Evolutionary conservation across 148 eudicot species (phyloP).

Genomic region (Hydrangea macrophylla): DNA sequence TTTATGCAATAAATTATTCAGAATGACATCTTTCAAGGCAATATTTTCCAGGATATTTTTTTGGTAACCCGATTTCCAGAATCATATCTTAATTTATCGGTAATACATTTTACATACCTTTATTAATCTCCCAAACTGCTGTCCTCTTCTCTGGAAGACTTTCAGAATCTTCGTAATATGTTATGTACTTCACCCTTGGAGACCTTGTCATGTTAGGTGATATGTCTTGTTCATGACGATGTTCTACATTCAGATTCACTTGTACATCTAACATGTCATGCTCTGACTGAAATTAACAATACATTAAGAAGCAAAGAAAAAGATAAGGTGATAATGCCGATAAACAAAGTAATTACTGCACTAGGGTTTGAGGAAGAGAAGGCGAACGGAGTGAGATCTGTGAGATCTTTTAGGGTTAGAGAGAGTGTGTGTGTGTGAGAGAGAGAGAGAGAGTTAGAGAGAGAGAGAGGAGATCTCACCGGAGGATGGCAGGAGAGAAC

Average conservation of each 20-base stretch:
- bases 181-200: slow-evolving; percentile 81
- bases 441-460: no score
- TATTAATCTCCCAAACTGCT: slow-evolving; percentile 98
- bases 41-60: background rate
- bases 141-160: slow-evolving; percentile 88
- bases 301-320: slow-evolving; percentile 5
- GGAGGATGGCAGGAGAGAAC: no score
- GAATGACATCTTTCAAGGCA: background rate
- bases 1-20: background rate
- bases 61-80: no score
- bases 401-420: no score
- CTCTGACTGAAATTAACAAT: slow-evolving; percentile 52
- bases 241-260: slow-evolving; percentile 70
- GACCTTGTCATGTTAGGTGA: slow-evolving; percentile 87
- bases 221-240: slow-evolving; percentile 58
- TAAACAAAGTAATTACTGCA: background rate
- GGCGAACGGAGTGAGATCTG: no score
- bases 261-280: slow-evolving; percentile 95
- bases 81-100: background rate
- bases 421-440: no score
- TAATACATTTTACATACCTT: slow-evolving; percentile 45
- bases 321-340: background rate
- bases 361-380: no score
- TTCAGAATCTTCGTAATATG: slow-evolving; percentile 93
- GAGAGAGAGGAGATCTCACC: no score